Evolutionary conservation across 176 grass and related monocot genomes (phyloP).

Genomic region (Avena atlantica): DNA sequence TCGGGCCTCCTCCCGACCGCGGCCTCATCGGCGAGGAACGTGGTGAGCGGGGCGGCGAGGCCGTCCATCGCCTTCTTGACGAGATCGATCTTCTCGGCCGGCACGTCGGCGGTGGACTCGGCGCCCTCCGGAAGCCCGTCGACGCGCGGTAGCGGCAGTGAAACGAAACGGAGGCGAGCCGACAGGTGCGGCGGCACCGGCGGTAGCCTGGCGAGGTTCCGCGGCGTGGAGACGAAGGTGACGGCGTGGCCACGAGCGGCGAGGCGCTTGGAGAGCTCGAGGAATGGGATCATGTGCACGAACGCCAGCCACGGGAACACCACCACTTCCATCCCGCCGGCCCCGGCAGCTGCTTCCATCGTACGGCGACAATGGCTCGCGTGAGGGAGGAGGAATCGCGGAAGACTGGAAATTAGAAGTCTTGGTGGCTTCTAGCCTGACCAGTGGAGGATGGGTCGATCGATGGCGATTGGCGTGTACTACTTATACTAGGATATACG

Average conservation of each 20-base stretch:
- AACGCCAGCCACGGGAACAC: constrained; percentile 13
- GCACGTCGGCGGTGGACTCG: not conserved
- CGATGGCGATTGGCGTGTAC: too few relatives aligned
- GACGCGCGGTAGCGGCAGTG: not conserved
- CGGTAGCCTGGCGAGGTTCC: not conserved
- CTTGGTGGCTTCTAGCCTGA: too few relatives aligned
- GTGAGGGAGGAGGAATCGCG: too few relatives aligned
- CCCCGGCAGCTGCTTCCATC: not conserved
- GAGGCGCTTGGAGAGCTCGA: not conserved
- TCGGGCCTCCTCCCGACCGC: not conserved
- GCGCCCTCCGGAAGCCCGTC: not conserved
- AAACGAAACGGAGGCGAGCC: not conserved
- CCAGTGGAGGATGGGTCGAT: too few relatives aligned
- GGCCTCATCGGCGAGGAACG: not conserved
- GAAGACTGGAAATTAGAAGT: too few relatives aligned
- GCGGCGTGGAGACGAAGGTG: not conserved
- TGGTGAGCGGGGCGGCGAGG: not conserved
- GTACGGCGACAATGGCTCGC: not conserved
- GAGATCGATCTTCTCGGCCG: not conserved
- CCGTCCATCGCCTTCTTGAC: not conserved
- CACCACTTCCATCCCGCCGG: not conserved
- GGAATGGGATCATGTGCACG: not conserved
- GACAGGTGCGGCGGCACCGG: not conserved
- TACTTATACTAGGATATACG: too few relatives aligned
- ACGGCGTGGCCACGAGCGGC: not conserved